phyloP scores from a whole-genome alignment of 164 flowering plant genomes.

The Vitis vinifera region ASM3070453v1 NC_081814.1:13268001-13268500 shows the following conservation, averaged over 20 bases:
- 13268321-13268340: conserved; percentile 36
- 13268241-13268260: conserved; percentile 48
- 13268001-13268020: too few relatives aligned
- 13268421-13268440: conserved; percentile 69
- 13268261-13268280: conserved; percentile 58
- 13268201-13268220: conserved; percentile 14
- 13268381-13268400: conserved; percentile 51
- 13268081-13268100: conserved; percentile 43
- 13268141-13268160: conserved; percentile 32
- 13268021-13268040: conserved; percentile 21
- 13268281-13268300: conserved; percentile 32
- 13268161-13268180: conserved; percentile 33
- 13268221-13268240: conserved; percentile 35
- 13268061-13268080: conserved; percentile 25
- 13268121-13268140: conserved; percentile 25
- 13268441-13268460: conserved; percentile 68
- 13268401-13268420: conserved; percentile 76
- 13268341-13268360: conserved; percentile 26
- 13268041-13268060: conserved; percentile 15
- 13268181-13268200: conserved; percentile 17
- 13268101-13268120: conserved; percentile 32
- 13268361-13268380: conserved; percentile 49
- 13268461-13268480: not conserved
- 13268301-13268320: conserved; percentile 23
- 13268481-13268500: not conserved